Percentiles rank a stretch among this genome's conserved stretches.
Conservation (phyloP, 441 rosid genomes). For the Arabidopsis lyrata region DNA sequence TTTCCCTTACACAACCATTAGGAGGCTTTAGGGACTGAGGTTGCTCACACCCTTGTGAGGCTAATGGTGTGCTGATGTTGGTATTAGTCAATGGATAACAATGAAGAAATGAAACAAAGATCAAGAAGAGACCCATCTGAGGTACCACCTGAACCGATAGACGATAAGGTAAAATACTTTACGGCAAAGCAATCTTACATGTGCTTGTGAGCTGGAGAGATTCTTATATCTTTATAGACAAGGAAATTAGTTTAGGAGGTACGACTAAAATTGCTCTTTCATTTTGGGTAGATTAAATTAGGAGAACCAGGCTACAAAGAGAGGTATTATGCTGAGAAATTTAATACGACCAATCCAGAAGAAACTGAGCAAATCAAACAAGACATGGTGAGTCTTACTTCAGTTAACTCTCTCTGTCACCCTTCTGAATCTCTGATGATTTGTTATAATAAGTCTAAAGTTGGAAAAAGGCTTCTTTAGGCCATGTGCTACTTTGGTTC, state of each 20-base stretch:
- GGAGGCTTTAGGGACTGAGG: constrained; percentile 25
- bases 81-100: constrained; percentile 73
- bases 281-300: constrained; percentile 66
- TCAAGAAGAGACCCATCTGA: constrained; percentile 77
- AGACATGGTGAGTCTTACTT: constrained; percentile 68
- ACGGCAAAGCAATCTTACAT: background rate
- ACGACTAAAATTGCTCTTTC: constrained; percentile 6
- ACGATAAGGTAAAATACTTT: constrained; percentile 70
- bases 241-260: constrained; percentile 10
- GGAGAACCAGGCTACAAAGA: constrained; percentile 98
- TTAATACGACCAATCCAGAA: constrained; percentile 63
- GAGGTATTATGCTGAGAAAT: constrained; percentile 91
- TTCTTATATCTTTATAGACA: constrained; percentile 11
- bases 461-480: constrained; percentile 11
- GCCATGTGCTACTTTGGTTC: constrained; percentile 17
- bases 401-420: background rate
- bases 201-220: constrained; percentile 23
- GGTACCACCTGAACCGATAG: constrained; percentile 60
- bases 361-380: constrained; percentile 72
- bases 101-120: constrained; percentile 75
- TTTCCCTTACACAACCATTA: constrained; percentile 14
- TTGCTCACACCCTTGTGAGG: constrained; percentile 16
- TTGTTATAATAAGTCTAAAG: constrained; percentile 6
- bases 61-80: constrained; percentile 36
- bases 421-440: background rate